Conservation (phyloP, 2,329 filamentous ascomycete genomes). For the Fusarium lyarnte region DNA sequence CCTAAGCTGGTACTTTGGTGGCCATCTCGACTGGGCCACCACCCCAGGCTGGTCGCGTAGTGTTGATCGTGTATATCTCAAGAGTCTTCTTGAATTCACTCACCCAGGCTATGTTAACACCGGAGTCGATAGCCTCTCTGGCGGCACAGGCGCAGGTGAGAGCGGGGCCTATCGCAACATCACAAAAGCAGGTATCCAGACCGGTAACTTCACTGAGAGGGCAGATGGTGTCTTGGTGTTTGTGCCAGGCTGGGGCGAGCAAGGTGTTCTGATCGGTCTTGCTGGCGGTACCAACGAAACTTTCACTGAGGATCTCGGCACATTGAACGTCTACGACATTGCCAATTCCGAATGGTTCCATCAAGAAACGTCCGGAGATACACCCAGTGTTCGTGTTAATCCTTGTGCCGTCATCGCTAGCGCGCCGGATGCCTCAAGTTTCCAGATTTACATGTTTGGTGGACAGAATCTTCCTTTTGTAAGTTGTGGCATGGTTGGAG, state of each 20-base stretch:
- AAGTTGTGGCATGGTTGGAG: constrained; percentile 29
- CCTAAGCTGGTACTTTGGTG: constrained; percentile 81
- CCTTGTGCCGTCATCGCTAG: constrained; percentile 71
- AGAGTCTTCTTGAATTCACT: constrained; percentile 79
- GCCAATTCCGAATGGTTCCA: constrained; percentile 67
- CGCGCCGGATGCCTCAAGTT: constrained; percentile 75
- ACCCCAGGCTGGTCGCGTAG: constrained; percentile 74
- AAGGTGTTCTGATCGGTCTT: constrained; percentile 76
- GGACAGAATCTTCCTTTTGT: constrained; percentile 77
- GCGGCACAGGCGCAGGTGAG: constrained; percentile 64
- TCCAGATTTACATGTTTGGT: constrained; percentile 82
- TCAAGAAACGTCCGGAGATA: constrained; percentile 63
- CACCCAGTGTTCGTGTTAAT: constrained; percentile 62
- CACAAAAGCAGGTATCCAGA: constrained; percentile 75
- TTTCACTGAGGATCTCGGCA: constrained; percentile 65
- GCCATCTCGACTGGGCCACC: constrained; percentile 71
- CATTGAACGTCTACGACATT: constrained; percentile 75
- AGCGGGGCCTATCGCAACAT: constrained; percentile 78
- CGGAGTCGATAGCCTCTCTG: constrained; percentile 65
- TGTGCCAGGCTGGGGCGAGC: constrained; percentile 76
- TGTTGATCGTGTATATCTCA: constrained; percentile 73
- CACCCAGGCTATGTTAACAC: constrained; percentile 75
- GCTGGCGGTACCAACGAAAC: constrained; percentile 76
- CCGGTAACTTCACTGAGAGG: constrained; percentile 73
- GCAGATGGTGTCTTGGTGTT: constrained; percentile 79